Evolutionary conservation across 192 early-diverging fungal genomes (phyloP), one percentile per base, ranked within the genome.

Genomic region (Dissophora globulifera): DNA sequence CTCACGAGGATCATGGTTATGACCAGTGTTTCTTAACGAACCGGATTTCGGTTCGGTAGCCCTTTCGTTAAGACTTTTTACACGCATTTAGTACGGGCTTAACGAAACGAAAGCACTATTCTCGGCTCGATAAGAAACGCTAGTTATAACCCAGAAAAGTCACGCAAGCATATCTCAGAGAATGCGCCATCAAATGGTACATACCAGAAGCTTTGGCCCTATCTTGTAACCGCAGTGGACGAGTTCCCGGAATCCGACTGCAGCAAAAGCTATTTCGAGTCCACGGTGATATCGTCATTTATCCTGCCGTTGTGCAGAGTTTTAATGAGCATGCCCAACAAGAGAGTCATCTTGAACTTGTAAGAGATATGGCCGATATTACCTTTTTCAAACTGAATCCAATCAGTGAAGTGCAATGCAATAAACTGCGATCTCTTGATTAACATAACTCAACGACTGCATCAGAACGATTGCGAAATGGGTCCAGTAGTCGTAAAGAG

Each of bases 301-400:
- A 72, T 63, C 25, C 38, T 63, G 46, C 69, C 53, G 35, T 42
- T 72, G 8, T 72, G 69, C 52, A 71, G 59, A n/a, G 59, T 58
- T 15, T 71, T 62, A 30, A 69, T 69, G 50, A 29, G 51, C 31
- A 57, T 50, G 25, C 52, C 68, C 22, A 15, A 25, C 3, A 20
- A 62, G 32, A 57, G 53, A 50, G 54, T 50, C 9, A 38, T 58
- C 54, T 58, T 72, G 46, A 63, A 72, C 69, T 72, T 72, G 57
- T 72, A 72, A 63, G 40, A 10, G 35, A 63, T 54, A 56, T 32
- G 33, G 29, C 22, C 33, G 31, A 48, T 54, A 32, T 53, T 33
- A n/a, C 17, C 43, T 46, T 41, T 62, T 56, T 54, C 22, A 31
- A 27, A 57, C 23, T 19, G 43, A 49, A 50, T 69, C 32, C 41